Evolutionary conservation across 306 rosid genomes (phyloP), one percentile per base, ranked within the genome.

Genomic region (Senna siamea): DNA sequence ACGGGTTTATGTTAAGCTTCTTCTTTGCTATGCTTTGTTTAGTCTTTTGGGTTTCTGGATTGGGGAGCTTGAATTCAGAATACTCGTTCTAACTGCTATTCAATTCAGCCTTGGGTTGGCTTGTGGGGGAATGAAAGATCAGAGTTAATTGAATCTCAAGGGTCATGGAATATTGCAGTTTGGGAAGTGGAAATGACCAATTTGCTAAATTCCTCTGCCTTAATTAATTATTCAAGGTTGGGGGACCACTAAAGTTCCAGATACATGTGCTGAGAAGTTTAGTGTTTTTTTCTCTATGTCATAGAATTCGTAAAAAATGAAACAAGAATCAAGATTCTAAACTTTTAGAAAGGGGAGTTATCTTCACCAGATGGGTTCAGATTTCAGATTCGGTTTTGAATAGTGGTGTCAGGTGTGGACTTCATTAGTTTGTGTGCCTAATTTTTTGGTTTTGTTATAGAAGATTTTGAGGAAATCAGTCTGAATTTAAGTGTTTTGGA

Each of bases 101-200:
- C 5, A 43, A 9, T 79, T 79, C 57, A 22, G 43, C 35, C 61
- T 75, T 71, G 32, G 10, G 79, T 60, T 83, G 76, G 71, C 76
- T 66, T 72, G 20, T 61, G 35, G 54, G 47, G 19, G 4, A 83
- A 66, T 10, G 3, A n/a, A 38, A 37, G 58, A 18, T 72, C 0
- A 13, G 37, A 28, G 52, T 3, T 68, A 37, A 58, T 58, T 64
- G 52, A 79, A 56, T 56, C 55, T 71, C 4, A 22, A 13, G 35
- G 51, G 38, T 22, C 63, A 43, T 76, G 61, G 68, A 66, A 66
- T 69, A 58, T 26, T 59, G 74, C 47, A 14, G 58, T 71, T 40
- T 70, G 74, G 73, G 28, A 53, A 72, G 59, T 72, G 46, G 43
- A 63, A 28, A 75, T 75, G 52, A 57, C 71, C 20, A 43, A 75